Percentiles rank a stretch among this genome's conserved stretches.
Evolutionary conservation across 768 basidiomycete species (phyloP).

Genomic region (Galerina marginata): DNA sequence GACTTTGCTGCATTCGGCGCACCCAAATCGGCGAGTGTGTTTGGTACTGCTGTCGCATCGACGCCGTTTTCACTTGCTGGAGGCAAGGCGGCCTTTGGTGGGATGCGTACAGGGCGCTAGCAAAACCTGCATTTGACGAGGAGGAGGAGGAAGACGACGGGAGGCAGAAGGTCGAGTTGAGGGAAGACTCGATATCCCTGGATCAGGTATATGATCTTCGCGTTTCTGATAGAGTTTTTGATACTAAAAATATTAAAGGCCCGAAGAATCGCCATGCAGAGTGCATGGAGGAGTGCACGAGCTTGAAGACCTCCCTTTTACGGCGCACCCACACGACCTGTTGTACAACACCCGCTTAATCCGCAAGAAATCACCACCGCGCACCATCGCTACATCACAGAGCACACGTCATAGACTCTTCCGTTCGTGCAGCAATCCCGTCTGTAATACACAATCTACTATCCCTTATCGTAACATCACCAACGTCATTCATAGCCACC

Average conservation of each 20-base stretch:
- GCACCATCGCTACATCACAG: not conserved
- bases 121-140: slow-evolving; percentile 49
- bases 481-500: not conserved
- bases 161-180: slow-evolving; percentile 75
- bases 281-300: slow-evolving; percentile 80
- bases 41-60: slow-evolving; percentile 81
- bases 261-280: slow-evolving; percentile 86
- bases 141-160: slow-evolving; percentile 80
- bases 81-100: slow-evolving; percentile 85
- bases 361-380: not conserved
- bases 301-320: slow-evolving; percentile 38
- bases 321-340: not conserved
- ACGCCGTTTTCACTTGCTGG: slow-evolving; percentile 81
- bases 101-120: slow-evolving; percentile 57
- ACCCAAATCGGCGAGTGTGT: slow-evolving; percentile 75
- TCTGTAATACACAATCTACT: no score
- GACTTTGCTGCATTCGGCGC: slow-evolving; percentile 90
- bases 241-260: slow-evolving; percentile 50
- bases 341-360: not conserved
- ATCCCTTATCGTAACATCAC: not conserved
- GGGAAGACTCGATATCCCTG: slow-evolving; percentile 85
- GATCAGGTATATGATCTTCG: slow-evolving; percentile 74
- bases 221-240: not conserved
- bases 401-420: no score
- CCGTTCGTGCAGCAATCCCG: no score